These are phyloP conservation scores for Cyclotella cryptica DNA, from an alignment of 108 stramenopile genomes.

Conservation along the genomic window DNA sequence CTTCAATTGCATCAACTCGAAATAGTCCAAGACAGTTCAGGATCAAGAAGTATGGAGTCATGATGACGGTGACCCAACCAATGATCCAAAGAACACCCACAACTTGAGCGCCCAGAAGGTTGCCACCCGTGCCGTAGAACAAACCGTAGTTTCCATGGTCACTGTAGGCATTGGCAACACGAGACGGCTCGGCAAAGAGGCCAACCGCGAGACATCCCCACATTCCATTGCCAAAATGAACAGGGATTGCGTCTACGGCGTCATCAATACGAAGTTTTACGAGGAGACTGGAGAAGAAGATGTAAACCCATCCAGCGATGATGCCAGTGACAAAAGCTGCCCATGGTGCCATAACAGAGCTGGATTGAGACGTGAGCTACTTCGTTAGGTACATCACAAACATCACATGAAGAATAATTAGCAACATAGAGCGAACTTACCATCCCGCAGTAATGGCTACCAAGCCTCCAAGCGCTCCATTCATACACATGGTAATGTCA, in stretches of 20 bases:
- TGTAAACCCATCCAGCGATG: slow-evolving; percentile 79
- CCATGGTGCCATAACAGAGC: slow-evolving; percentile 4
- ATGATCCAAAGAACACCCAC: slow-evolving; percentile 76
- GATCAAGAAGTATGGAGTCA: slow-evolving; percentile 81
- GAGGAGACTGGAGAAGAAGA: slow-evolving; percentile 62
- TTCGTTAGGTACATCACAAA: neutral
- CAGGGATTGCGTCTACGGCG: slow-evolving; percentile 93
- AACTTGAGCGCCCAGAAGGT: slow-evolving; percentile 72
- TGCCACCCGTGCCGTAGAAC: slow-evolving; percentile 72
- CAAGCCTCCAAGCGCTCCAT: slow-evolving; percentile 87
- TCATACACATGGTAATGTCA: slow-evolving; percentile 87
- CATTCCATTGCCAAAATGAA: slow-evolving; percentile 87
- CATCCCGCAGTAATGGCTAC: slow-evolving; percentile 94
- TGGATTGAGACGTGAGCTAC: neutral
- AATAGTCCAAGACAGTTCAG: slow-evolving; percentile 67
- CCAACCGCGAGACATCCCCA: slow-evolving; percentile 90
- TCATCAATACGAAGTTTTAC: slow-evolving; percentile 87
- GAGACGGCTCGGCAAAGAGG: slow-evolving; percentile 75
- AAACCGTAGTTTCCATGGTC: slow-evolving; percentile 57
- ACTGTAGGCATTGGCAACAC: slow-evolving; percentile 60
- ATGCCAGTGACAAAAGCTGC: slow-evolving; percentile 53
- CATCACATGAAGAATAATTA: neutral
- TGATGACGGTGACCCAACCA: slow-evolving; percentile 81
- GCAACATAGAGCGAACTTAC: neutral
- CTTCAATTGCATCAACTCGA: slow-evolving; percentile 81